These are phyloP conservation scores for Lodderomyces theae DNA, from an alignment of 1,139 yeast genomes.

Conservation along the genomic window DNA sequence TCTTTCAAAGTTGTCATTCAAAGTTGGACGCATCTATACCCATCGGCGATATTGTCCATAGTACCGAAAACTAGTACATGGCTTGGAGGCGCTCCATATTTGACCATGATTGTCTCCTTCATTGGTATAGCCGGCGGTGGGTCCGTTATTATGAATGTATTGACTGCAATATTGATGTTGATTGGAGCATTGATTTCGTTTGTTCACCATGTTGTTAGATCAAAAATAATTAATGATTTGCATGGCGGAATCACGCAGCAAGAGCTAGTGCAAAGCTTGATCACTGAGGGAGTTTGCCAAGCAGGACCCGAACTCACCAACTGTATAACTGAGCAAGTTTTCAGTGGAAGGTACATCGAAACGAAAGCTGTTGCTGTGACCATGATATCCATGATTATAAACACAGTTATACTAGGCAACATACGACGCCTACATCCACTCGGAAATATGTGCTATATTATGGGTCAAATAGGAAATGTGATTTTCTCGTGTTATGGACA, in stretches of 20 bases:
- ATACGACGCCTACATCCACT: conserved; percentile 21
- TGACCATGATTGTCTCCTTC: conserved; percentile 29
- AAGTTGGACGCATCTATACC: conserved; percentile 32
- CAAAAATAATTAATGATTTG: conserved; percentile 25
- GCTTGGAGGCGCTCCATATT: conserved; percentile 31
- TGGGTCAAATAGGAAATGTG: conserved; percentile 23
- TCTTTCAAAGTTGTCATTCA: conserved; percentile 27
- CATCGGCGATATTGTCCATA: conserved; percentile 23
- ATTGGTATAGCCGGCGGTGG: conserved; percentile 29
- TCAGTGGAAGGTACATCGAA: conserved; percentile 28
- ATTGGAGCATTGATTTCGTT: conserved; percentile 23
- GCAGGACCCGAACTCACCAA: conserved; percentile 15
- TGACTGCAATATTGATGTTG: conserved; percentile 18
- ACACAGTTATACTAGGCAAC: conserved; percentile 25
- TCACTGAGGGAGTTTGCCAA: conserved; percentile 29
- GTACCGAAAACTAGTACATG: conserved; percentile 26
- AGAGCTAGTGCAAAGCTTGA: conserved; percentile 18
- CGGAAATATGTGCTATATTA: conserved; percentile 21
- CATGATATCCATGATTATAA: conserved; percentile 25
- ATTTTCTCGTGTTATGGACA: conserved; percentile 27
- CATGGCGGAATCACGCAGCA: conserved; percentile 25
- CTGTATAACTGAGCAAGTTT: conserved; percentile 25
- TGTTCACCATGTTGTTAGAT: conserved; percentile 25
- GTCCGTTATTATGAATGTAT: conserved; percentile 21
- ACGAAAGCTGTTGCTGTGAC: conserved; percentile 27